Percentiles rank a stretch among this genome's conserved stretches.
These are phyloP conservation scores for Colletotrichum musicola DNA, from an alignment of 2,329 filamentous ascomycete genomes.

Conservation along the genomic window DNA sequence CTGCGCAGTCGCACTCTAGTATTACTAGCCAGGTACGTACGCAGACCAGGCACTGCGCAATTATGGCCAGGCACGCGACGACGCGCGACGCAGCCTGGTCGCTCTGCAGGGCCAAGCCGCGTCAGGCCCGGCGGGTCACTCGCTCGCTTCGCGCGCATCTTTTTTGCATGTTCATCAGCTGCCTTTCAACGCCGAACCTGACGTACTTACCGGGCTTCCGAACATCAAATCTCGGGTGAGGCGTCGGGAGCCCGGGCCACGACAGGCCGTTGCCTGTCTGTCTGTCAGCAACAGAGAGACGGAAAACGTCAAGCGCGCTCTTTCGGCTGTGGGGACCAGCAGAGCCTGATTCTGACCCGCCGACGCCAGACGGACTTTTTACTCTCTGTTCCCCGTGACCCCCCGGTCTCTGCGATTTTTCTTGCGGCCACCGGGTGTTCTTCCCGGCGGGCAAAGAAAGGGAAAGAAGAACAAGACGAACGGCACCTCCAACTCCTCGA, in stretches of 20 bases:
- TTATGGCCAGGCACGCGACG: too few species aligned
- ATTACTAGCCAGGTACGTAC: too few species aligned
- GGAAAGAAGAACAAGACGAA: background rate
- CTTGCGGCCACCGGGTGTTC: background rate
- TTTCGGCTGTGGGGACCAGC: background rate
- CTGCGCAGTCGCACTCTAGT: too few species aligned
- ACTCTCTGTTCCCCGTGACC: background rate
- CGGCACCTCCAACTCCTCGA: background rate
- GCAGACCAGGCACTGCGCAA: too few species aligned
- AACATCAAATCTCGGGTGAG: too few species aligned
- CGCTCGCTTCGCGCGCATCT: too few species aligned
- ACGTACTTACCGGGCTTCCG: too few species aligned
- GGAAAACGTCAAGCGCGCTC: background rate
- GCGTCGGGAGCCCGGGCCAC: background rate
- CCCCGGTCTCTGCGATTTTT: background rate
- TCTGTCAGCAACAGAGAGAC: too few species aligned
- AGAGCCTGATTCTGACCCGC: constrained; percentile 12
- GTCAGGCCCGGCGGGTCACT: constrained; percentile 12
- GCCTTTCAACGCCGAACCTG: too few species aligned
- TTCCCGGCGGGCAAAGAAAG: background rate
- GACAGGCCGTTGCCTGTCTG: background rate
- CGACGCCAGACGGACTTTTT: background rate
- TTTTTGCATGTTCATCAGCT: too few species aligned
- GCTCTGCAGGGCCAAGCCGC: constrained; percentile 11
- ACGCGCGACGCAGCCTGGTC: too few species aligned